Base-by-base conservation (phyloP, 805 yeast genomes). In the Tanozyma kutaoensis region DNA sequence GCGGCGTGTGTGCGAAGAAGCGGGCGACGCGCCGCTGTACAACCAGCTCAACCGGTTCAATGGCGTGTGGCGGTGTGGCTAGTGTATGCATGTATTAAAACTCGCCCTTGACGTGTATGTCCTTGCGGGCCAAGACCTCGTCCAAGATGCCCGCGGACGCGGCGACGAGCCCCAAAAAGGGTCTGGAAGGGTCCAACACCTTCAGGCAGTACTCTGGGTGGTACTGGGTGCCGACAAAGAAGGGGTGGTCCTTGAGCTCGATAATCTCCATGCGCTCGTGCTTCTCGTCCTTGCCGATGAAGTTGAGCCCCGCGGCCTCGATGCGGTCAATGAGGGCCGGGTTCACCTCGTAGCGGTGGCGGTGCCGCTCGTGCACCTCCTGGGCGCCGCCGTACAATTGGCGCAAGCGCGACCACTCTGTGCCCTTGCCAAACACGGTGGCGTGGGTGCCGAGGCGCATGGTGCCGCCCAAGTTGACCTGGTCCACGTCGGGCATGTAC, bases 401-500 rank as follows among this genome's bases (percentile, higher is more conserved):
- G 54, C 80, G 73, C 44, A 91, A 70, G 36, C 62, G 66, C 25
- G 82, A 69, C 69, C 74, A 62, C 36, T 76, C 76, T 25, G 80
- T 56, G 36, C 64, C 72, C 12, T 58, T 58, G 44, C 71, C 75
- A 66, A 91, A 91, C 37, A 67, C 70, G 22, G 97, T 85, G 39
- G 86, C 73, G 57, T 95, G 85, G 38, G 84, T 66, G 43, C 99
- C 99, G 42, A 91, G 69, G 65, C 99, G 77, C 99, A 91, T 91
- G 27, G 97, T 88, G 40, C 99, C 99, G 37, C 99, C 99, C 64
- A 91, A 69, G 52, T 82, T 84, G 42, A 79, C 75, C 62, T 85
- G 88, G 57, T 85, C 94, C 36, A 88, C 85, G 56, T 91, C 99
- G 24, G 99, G 99, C 99, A 91, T 91, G 63, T 84, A 91, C 26